These are phyloP conservation scores for Tulasnella sp. DNA, from an alignment of 768 basidiomycete genomes.

Conservation along the genomic window DNA sequence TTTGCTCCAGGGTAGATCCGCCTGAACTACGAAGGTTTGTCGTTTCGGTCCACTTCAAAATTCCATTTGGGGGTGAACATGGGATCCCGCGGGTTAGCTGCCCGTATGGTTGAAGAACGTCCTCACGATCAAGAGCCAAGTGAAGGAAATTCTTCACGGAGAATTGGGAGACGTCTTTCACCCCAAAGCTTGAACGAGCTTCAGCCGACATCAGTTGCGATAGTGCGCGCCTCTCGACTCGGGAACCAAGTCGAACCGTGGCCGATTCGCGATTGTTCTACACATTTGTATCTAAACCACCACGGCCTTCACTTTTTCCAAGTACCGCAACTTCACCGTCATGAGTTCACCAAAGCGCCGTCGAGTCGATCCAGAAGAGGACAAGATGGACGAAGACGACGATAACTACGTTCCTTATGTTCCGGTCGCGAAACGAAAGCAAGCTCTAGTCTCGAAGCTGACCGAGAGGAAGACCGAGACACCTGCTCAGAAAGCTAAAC, in stretches of 20 bases:
- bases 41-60: not conserved
- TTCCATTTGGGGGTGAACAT: not conserved
- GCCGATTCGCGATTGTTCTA: not conserved
- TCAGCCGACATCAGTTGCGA: not conserved
- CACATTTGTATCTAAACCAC: not conserved
- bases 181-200: not conserved
- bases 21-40: not conserved
- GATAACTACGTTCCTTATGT: slow-evolving; percentile 79
- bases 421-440: slow-evolving; percentile 78
- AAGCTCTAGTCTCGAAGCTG: slow-evolving; percentile 74
- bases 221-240: not conserved
- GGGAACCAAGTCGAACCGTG: not conserved
- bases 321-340: not conserved
- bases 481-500: slow-evolving; percentile 46
- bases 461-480: slow-evolving; percentile 53
- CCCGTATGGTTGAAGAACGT: not conserved
- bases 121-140: not conserved
- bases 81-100: not conserved
- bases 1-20: not conserved
- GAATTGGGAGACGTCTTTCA: not conserved
- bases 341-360: slow-evolving; percentile 28
- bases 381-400: slow-evolving; percentile 42
- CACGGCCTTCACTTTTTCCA: not conserved
- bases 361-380: slow-evolving; percentile 5
- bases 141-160: not conserved